Base-by-base conservation (phyloP, 2,329 filamentous ascomycete species). In the Corinectria fuckeliana region DNA sequence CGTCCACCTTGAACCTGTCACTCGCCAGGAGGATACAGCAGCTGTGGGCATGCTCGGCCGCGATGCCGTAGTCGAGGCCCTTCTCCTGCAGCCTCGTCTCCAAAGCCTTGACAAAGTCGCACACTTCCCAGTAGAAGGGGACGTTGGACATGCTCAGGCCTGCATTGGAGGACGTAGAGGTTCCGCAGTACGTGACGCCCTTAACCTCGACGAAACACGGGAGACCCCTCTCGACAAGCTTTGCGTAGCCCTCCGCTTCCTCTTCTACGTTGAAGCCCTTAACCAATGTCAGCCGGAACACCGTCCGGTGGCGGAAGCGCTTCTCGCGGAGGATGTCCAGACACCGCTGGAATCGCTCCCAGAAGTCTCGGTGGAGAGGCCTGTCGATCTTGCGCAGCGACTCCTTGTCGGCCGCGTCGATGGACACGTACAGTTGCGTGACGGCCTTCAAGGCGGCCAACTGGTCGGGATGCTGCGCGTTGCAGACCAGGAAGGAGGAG, bases 201-300 rank as follows among this genome's bases (percentile, higher is more conserved):
- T 98, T 98, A 75, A 98, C 85, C 80, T 98, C 94, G 48, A 98
- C 88, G 72, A 98, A 97, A 75, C 92, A 94, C 0, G 94, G 94
- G 20, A 97, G 82, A 0, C 91, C 93, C 65, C 88, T 88, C 72
- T 93, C 91, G 16, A 98, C 91, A 1, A 98, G 87, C 70, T 92
- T 88, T 0, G 94, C 94, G 72, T 99, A 98, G 4, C 94, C 94
- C 65, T 89, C 85, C 5, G 89, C 92, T 76, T 97, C 95, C 68
- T 97, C 93, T 21, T 97, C 94, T 64, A 98, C 88, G 74, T 99
- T 98, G 85, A 99, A 98, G 3, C 93, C 94, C 79, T 98, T 98
- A 73, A 98, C 95, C 2, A 99, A 88, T 0, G 94, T 98, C 3
- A 98, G 84, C 2, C 95, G 88, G 82, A 96, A 98, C 4, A 98